Evolutionary conservation across 345 rosid species (phyloP).

Genomic region (Salix purpurea): DNA sequence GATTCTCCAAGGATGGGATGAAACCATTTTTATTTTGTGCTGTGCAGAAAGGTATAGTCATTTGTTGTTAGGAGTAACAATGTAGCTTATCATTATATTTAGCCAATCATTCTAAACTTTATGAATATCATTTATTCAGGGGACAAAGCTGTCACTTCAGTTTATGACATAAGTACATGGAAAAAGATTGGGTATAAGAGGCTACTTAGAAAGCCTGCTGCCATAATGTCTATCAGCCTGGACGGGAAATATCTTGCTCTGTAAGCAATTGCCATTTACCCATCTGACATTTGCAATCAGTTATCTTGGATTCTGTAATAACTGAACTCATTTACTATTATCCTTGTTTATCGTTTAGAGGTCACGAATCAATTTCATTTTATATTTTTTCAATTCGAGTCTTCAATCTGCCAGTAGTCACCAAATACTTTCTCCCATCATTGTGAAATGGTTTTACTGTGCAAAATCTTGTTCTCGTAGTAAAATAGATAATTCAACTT

Average conservation of each 20-base stretch:
- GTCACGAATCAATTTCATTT: not conserved
- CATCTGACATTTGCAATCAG: not conserved
- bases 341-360: not conserved
- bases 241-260: conserved; percentile 92
- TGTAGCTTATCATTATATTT: not conserved
- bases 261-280: conserved; percentile 42
- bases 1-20: conserved; percentile 88
- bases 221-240: conserved; percentile 76
- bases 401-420: not conserved
- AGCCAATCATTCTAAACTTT: not conserved
- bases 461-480: not conserved
- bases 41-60: conserved; percentile 55
- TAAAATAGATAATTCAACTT: not conserved
- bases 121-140: conserved; percentile 41
- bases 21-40: conserved; percentile 87
- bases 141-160: conserved; percentile 59
- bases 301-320: not conserved
- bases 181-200: conserved; percentile 84
- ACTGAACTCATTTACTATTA: not conserved
- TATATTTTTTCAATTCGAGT: not conserved
- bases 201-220: conserved; percentile 74
- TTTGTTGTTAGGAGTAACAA: not conserved
- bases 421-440: not conserved
- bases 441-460: not conserved
- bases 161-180: conserved; percentile 90